Conservation (phyloP, 202 grass and related monocot genomes). For the Setaria viridis region DNA sequence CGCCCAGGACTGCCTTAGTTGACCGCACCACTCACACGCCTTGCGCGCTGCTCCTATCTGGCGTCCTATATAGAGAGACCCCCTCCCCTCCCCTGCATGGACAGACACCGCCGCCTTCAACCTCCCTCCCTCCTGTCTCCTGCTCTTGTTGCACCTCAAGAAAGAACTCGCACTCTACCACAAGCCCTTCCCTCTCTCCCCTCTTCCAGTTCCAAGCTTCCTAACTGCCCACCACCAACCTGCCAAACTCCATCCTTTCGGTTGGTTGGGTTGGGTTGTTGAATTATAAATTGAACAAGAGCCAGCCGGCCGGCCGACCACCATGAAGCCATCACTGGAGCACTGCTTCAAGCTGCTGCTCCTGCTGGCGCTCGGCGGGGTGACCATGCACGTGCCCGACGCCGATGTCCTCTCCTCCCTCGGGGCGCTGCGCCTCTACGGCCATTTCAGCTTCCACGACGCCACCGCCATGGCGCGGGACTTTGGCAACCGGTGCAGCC, state of each 20-base stretch:
- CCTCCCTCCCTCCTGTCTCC: slow-evolving; percentile 18
- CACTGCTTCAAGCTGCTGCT: slow-evolving; percentile 77
- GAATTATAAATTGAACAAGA: slow-evolving; percentile 28
- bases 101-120: slow-evolving; percentile 52
- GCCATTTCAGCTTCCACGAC: slow-evolving; percentile 70
- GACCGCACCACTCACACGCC: slow-evolving; percentile 49
- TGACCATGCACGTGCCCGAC: slow-evolving; percentile 89
- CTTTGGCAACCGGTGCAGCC: slow-evolving; percentile 79
- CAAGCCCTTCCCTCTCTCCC: slow-evolving; percentile 10
- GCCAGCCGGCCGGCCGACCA: slow-evolving; percentile 19
- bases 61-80: slow-evolving; percentile 27
- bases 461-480: slow-evolving; percentile 56
- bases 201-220: slow-evolving; percentile 26
- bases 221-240: slow-evolving; percentile 43
- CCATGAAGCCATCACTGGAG: slow-evolving; percentile 50
- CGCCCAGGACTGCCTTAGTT: slow-evolving; percentile 22
- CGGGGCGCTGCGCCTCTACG: slow-evolving; percentile 51
- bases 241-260: slow-evolving; percentile 53
- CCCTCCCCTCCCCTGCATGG: slow-evolving; percentile 36
- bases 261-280: not conserved
- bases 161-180: not conserved
- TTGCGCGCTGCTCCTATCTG: not conserved
- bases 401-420: slow-evolving; percentile 56
- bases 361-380: slow-evolving; percentile 64
- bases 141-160: slow-evolving; percentile 33